Evolutionary conservation across 345 rosid species (phyloP).

Genomic region (Eucalyptus globulus): DNA sequence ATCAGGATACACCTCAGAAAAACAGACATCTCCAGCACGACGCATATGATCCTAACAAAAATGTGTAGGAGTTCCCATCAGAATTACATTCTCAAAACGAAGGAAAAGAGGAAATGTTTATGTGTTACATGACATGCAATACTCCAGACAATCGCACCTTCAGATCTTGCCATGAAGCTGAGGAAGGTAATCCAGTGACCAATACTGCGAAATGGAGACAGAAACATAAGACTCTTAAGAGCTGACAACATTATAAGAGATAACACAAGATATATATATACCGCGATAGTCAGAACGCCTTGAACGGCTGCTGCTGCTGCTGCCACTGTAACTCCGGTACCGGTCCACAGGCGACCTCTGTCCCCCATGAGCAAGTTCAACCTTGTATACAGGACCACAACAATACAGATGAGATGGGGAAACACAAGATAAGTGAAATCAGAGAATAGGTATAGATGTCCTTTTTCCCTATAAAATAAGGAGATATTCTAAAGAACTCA

Average conservation of each 20-base stretch:
- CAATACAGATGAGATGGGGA: not conserved
- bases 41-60: conserved; percentile 87
- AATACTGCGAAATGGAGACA: conserved; percentile 29
- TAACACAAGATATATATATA: not conserved
- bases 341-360: conserved; percentile 72
- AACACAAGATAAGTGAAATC: not conserved
- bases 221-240: not conserved
- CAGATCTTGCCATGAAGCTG: conserved; percentile 99
- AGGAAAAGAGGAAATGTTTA: not conserved
- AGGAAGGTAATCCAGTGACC: conserved; percentile 82
- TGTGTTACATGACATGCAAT: not conserved
- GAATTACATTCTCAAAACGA: not conserved
- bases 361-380: conserved; percentile 90
- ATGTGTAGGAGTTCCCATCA: not conserved
- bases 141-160: conserved; percentile 32
- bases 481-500: conserved; percentile 15
- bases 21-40: conserved; percentile 93
- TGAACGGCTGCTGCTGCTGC: conserved; percentile 56
- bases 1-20: conserved; percentile 85
- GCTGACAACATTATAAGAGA: not conserved
- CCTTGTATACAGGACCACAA: conserved; percentile 20
- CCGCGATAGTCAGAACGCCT: conserved; percentile 91
- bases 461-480: not conserved
- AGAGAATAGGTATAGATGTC: not conserved
- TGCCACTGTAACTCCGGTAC: conserved; percentile 52